Conservation (phyloP, 192 early-diverging fungal genomes). For the Podila horticola region DNA sequence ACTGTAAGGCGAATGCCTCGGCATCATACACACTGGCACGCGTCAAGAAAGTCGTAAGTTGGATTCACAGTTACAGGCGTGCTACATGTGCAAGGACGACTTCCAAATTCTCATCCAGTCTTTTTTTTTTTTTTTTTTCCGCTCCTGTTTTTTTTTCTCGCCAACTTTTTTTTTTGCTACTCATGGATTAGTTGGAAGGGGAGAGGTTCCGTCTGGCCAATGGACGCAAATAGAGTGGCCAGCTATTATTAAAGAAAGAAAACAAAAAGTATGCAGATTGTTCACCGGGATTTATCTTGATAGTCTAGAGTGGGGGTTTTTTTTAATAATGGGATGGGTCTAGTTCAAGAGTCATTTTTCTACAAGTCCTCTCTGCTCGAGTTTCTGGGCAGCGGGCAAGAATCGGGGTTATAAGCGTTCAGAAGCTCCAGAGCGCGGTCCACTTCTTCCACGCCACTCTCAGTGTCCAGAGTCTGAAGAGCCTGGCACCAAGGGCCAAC, state of each 20-base stretch:
- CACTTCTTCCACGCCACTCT: constrained; percentile 24
- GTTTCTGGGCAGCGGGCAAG: constrained; percentile 13
- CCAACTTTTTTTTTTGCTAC: constrained; percentile 1
- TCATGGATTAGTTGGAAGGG: constrained; percentile 54
- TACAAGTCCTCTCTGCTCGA: constrained; percentile 27
- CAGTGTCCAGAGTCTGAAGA: constrained; percentile 10
- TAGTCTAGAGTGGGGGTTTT: neutral
- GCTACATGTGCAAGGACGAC: neutral
- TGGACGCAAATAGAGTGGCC: constrained; percentile 36
- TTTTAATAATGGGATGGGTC: neutral
- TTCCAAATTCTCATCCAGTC: neutral
- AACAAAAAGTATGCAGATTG: neutral
- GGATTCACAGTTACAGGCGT: too few relatives aligned
- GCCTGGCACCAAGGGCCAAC: constrained; percentile 48
- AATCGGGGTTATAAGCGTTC: constrained; percentile 32
- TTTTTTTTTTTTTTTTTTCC: neutral
- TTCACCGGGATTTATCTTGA: neutral
- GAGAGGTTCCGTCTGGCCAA: constrained; percentile 56
- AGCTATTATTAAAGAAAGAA: constrained; percentile 12
- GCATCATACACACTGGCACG: constrained; percentile 69
- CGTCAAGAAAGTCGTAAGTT: constrained; percentile 80
- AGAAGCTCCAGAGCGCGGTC: constrained; percentile 28
- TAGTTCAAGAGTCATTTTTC: neutral
- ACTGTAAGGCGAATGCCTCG: constrained; percentile 68
- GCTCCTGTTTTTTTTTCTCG: neutral